A percentile compares a stretch with the other conserved stretches of the same genome.
These are phyloP conservation scores for Scutellaria minor DNA, from an alignment of 257 asterid genomes.

Conservation along the genomic window DNA sequence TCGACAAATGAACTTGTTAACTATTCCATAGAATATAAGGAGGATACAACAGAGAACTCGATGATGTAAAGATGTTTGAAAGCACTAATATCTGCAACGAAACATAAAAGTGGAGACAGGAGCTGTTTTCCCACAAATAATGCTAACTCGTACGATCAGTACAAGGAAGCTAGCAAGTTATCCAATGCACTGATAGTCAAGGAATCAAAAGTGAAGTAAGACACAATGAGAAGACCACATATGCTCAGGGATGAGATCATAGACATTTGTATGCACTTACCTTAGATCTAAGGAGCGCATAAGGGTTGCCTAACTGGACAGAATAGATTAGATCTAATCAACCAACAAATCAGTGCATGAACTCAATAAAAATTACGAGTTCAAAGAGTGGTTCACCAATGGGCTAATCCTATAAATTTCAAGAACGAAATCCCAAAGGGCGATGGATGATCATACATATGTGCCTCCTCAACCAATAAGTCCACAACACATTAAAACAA, in stretches of 20 bases:
- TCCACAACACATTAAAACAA: neutral
- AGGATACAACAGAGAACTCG: neutral
- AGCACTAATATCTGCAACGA: no score
- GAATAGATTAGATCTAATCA: no score
- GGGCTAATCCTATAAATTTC: neutral
- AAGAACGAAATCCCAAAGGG: no score
- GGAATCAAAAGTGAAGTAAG: neutral
- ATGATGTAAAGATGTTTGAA: neutral
- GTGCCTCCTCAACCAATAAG: neutral
- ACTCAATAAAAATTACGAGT: neutral
- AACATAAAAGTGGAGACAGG: neutral
- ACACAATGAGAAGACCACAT: no score
- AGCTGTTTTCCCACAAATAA: neutral
- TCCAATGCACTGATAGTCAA: neutral
- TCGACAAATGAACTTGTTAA: neutral
- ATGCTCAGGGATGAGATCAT: no score
- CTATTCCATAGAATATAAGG: neutral
- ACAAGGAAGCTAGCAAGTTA: neutral
- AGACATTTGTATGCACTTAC: no score
- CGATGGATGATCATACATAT: neutral
- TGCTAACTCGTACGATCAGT: neutral
- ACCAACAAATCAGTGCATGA: conserved; percentile 1
- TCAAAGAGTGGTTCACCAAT: neutral
- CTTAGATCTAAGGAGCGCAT: no score
- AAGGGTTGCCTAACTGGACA: neutral